Base-by-base conservation (phyloP, 805 yeast species). In the Clavispora vitiphila region DNA sequence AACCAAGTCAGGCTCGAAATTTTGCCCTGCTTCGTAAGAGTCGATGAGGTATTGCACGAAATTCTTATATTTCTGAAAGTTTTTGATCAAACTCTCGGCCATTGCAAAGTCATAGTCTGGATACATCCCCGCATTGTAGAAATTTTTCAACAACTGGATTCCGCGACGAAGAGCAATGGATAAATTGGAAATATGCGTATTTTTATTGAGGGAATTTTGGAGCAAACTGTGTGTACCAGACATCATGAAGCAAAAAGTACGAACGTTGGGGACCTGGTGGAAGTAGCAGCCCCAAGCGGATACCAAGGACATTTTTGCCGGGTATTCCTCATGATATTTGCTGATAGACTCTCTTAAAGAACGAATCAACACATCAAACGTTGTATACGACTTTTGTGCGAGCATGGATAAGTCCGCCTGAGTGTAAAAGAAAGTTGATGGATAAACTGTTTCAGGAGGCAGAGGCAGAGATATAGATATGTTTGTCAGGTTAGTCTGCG, bases 91-190 rank as follows among this genome's bases (percentile, higher is more conserved):
- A 19, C 57, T 62, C 20, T 50, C 42, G 7, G 68, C 52, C 3
- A 67, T 52, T 21, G 50, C 56, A 40, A 65, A 60, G 16, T 54
- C 44, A 42, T 68, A 64, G 47, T 68, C 72, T 4, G 73, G 72
- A 6, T 61, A 51, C 14, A 50, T 37, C 3, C 60, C 41, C 25
- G 55, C 51, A 29, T 44, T 43, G 8, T 55, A 40, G 43, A 57
- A 60, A 40, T 41, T 47, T 34, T 61, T 55, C 29, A 63, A 46
- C 11, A 51, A 39, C 40, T 56, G 53, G 4, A 57, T 39, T 15
- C 50, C 43, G 9, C 54, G 48, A 15, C 41, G 43, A 18, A 58
- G 45, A 0, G 65, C 46, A 3, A 57, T 51, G 7, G 60, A 44
- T 8, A 62, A 36, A 8, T 53, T 55, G 2, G 46, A 26, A 15